Conservation (phyloP, 257 asterid species). For the Phtheirospermum japonicum region DNA sequence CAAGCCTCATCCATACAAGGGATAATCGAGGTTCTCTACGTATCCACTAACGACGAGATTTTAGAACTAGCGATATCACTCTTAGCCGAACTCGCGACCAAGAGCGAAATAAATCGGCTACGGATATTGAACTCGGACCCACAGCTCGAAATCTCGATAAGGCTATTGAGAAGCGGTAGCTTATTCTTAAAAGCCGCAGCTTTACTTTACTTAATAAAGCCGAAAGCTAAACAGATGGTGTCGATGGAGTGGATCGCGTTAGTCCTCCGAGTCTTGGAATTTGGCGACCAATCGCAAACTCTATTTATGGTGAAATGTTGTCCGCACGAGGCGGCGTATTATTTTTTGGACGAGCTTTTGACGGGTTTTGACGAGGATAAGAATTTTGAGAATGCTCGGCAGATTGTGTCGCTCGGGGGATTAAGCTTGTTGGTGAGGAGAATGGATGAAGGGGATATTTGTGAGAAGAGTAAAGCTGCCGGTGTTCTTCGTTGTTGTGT, state of each 20-base stretch:
- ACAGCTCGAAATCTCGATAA: slow-evolving; percentile 51
- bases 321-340: slow-evolving; percentile 72
- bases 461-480: slow-evolving; percentile 55
- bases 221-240: slow-evolving; percentile 53
- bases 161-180: slow-evolving; percentile 55
- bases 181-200: slow-evolving; percentile 74
- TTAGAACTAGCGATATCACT: slow-evolving; percentile 68
- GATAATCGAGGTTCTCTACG: slow-evolving; percentile 52
- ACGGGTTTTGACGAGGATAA: slow-evolving; percentile 58
- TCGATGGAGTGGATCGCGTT: slow-evolving; percentile 63
- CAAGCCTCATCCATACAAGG: slow-evolving; percentile 54
- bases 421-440: slow-evolving; percentile 57
- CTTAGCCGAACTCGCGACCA: slow-evolving; percentile 61
- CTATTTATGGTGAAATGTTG: slow-evolving; percentile 50
- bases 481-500: slow-evolving; percentile 50
- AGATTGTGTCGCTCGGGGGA: slow-evolving; percentile 66
- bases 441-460: slow-evolving; percentile 50
- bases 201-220: slow-evolving; percentile 57
- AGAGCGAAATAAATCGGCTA: slow-evolving; percentile 42
- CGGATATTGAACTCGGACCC: slow-evolving; percentile 58
- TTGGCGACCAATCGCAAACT: slow-evolving; percentile 63
- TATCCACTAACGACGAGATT: slow-evolving; percentile 65
- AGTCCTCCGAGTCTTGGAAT: slow-evolving; percentile 77
- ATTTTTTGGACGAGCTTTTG: slow-evolving; percentile 58
- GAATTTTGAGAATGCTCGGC: slow-evolving; percentile 59